Evolutionary conservation across 352 stramenopile genomes (phyloP), one percentile per base, ranked within the genome.

Genomic region (Globisporangium iwayamae): DNA sequence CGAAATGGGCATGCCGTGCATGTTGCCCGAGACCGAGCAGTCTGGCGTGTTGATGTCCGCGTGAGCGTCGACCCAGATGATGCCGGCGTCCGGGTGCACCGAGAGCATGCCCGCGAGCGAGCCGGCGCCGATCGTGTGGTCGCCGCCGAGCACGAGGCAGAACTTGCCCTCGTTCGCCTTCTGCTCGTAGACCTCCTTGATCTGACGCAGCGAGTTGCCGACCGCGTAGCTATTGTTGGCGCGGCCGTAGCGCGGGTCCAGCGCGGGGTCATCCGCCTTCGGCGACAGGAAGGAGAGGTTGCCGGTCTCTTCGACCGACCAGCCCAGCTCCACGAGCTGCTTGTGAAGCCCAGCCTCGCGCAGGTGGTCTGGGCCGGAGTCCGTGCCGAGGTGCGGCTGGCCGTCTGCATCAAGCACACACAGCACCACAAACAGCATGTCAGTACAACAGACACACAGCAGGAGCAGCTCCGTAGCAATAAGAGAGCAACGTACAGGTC

Each of bases 1-100:
- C 39, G 93, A 90, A 50, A 99, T 83, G 0, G 97, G 97, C 97
- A 99, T 99, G 47, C 97, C 97, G 79, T 99, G 97, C 91, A 99
- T 98, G 72, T 99, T 99, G 47, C 97, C 97, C 66, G 85, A 94
- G 50, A 77, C 89, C 20, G 87, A 97, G 16, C 81, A 86, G 25
- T 75, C 61, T 2, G 97, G 97, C n/a, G 93, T 98, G 81, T 99
- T 99, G 65, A 99, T 94, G 82, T 99, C 97, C 47, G 96, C 97
- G 79, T 99, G 97, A 6, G 97, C 97, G 71, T 99, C 97, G 41
- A 99, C 94, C 97, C 97, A 99, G 72, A 99, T 97, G 46, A 99
- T 80, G 45, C 95, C 94, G 9, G 94, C 95, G 62, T 98, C 80
- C 5, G 96, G 96, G 69, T 95, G 79, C 38, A 90, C 87, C 28